Evolutionary conservation across 176 grass and related monocot genomes (phyloP).

Genomic region (Juncus effusus): DNA sequence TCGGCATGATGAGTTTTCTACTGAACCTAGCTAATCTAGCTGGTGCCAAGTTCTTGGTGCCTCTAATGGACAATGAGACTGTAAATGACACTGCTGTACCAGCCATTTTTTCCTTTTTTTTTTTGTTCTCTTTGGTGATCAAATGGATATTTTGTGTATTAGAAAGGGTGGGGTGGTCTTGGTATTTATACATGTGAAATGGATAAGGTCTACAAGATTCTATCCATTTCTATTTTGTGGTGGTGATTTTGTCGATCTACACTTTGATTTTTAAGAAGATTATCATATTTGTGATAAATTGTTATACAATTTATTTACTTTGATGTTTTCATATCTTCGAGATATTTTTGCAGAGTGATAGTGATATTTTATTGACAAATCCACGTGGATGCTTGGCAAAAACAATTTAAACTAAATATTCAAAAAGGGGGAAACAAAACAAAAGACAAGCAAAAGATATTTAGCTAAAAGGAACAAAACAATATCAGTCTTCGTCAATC

Average conservation of each 20-base stretch:
- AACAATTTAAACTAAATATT: no score
- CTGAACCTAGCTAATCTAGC: constrained; percentile 14
- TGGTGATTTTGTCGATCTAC: not conserved
- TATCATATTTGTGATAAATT: no score
- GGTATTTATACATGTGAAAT: not conserved
- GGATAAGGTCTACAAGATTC: constrained; percentile 9
- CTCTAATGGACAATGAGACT: constrained; percentile 17
- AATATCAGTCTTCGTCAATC: not conserved
- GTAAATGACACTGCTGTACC: constrained; percentile 29
- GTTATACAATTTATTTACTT: not conserved
- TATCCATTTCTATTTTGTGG: not conserved
- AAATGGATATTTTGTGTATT: constrained; percentile 1
- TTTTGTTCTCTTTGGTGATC: constrained; percentile 13
- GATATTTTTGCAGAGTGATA: not conserved
- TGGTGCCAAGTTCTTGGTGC: constrained; percentile 16
- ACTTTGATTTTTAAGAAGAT: constrained; percentile 1
- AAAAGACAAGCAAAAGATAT: no score
- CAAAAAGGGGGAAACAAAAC: not conserved
- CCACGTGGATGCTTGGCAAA: no score
- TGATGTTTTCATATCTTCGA: not conserved
- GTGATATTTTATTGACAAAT: no score
- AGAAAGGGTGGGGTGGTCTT: not conserved
- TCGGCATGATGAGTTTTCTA: constrained; percentile 9
- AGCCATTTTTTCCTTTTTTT: constrained; percentile 31
- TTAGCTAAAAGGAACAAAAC: no score